phyloP scores from a whole-genome alignment of 257 asterid genomes.

The Solanum boliviense region DNA sequence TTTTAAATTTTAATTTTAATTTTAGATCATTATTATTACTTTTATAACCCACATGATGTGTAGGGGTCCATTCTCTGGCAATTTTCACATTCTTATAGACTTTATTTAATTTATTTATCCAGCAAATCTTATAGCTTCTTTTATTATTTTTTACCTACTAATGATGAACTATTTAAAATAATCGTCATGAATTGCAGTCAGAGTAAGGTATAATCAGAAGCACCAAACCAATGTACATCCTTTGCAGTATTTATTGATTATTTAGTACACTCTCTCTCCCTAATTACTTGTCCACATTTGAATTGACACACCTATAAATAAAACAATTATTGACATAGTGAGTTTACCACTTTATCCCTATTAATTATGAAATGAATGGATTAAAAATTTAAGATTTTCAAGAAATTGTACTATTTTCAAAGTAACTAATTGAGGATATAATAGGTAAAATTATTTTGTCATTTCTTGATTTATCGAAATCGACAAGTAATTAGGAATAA shows the following conservation, averaged over 20 bases:
- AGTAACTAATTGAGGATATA: too few relatives aligned
- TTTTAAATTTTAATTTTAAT: background rate
- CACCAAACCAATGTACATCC: background rate
- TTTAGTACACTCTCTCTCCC: too few relatives aligned
- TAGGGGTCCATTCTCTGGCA: conserved; percentile 18
- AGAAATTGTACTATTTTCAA: too few relatives aligned
- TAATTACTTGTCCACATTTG: too few relatives aligned
- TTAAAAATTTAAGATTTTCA: too few relatives aligned
- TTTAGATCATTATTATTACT: conserved; percentile 2
- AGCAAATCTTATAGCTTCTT: background rate
- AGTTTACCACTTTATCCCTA: too few relatives aligned
- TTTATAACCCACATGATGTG: conserved; percentile 26
- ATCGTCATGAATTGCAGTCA: background rate
- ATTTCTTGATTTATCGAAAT: too few relatives aligned
- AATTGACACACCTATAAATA: too few relatives aligned
- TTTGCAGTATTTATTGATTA: background rate
- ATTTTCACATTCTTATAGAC: background rate
- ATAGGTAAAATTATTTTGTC: too few relatives aligned
- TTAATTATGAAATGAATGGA: too few relatives aligned
- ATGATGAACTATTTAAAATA: background rate
- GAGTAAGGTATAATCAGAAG: background rate
- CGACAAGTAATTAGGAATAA: too few relatives aligned
- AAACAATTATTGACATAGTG: too few relatives aligned
- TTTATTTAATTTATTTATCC: background rate
- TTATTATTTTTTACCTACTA: background rate